Evolutionary conservation across 192 early-diverging fungal genomes (phyloP).

Genomic region (Hyaloraphidium curvatum): DNA sequence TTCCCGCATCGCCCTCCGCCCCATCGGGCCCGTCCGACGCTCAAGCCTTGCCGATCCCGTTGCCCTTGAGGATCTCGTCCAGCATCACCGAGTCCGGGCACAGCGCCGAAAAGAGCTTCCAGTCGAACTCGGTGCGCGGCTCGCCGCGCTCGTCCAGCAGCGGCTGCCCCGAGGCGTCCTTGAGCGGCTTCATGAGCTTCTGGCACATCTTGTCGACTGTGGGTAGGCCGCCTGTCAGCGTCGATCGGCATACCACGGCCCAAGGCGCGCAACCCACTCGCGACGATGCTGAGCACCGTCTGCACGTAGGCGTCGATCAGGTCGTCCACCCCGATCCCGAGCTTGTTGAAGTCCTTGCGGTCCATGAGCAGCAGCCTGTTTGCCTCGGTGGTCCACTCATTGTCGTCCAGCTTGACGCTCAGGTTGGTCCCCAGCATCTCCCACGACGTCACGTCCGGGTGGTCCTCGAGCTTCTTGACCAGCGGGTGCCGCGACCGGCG

Average conservation of each 20-base stretch:
- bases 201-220: conserved; percentile 62
- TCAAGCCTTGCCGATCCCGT: no score
- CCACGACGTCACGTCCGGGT: conserved; percentile 49
- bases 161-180: no score
- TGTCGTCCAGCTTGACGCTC: conserved; percentile 50
- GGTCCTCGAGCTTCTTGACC: conserved; percentile 27
- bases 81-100: conserved; percentile 39
- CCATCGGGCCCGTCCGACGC: no score
- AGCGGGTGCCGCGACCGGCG: conserved; percentile 55
- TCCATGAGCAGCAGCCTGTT: conserved; percentile 71
- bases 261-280: no score
- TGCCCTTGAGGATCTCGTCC: no score
- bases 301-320: conserved; percentile 79
- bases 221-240: no score
- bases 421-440: conserved; percentile 83
- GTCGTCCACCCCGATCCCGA: conserved; percentile 67
- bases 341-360: conserved; percentile 74
- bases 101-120: conserved; percentile 31
- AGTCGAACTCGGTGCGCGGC: conserved; percentile 26
- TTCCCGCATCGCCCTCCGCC: no score
- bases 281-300: conserved; percentile 63
- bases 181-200: conserved; percentile 25
- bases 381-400: conserved; percentile 66
- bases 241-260: no score
- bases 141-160: no score